Conservation (phyloP, 2,329 filamentous ascomycete species). For the Lachnum nothofagi region DNA sequence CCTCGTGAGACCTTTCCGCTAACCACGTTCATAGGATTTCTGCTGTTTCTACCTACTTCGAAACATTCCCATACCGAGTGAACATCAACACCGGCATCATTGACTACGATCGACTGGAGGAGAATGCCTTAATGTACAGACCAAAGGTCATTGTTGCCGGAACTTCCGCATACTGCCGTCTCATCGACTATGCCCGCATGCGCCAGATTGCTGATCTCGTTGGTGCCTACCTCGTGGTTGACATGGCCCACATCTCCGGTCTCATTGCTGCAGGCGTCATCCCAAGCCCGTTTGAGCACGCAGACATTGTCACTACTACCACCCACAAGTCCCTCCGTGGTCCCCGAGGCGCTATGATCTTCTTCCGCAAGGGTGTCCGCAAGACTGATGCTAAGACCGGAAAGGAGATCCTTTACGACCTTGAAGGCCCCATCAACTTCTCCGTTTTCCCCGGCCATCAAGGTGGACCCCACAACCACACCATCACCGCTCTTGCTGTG, state of each 20-base stretch:
- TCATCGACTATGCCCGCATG: constrained; percentile 96
- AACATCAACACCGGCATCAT: constrained; percentile 88
- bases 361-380: constrained; percentile 96
- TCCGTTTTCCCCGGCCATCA: constrained; percentile 99
- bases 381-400: constrained; percentile 85
- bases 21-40: constrained; percentile 61
- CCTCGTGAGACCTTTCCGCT: constrained; percentile 8
- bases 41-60: constrained; percentile 96
- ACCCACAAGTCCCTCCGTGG: constrained; percentile 99
- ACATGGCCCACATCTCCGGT: constrained; percentile 98
- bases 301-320: constrained; percentile 95
- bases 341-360: constrained; percentile 98
- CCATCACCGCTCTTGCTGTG: constrained; percentile 92
- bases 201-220: constrained; percentile 90
- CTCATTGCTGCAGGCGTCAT: constrained; percentile 90
- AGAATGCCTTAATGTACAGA: constrained; percentile 85
- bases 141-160: constrained; percentile 95
- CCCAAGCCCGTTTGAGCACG: constrained; percentile 84
- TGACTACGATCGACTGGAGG: constrained; percentile 89
- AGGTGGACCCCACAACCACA: constrained; percentile 98
- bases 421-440: constrained; percentile 95
- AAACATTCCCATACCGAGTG: constrained; percentile 95
- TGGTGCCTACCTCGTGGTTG: constrained; percentile 89
- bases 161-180: constrained; percentile 95
- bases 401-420: constrained; percentile 84